phyloP scores from a whole-genome alignment of 345 rosid genomes.

The Ceriops zippeliana region DNA sequence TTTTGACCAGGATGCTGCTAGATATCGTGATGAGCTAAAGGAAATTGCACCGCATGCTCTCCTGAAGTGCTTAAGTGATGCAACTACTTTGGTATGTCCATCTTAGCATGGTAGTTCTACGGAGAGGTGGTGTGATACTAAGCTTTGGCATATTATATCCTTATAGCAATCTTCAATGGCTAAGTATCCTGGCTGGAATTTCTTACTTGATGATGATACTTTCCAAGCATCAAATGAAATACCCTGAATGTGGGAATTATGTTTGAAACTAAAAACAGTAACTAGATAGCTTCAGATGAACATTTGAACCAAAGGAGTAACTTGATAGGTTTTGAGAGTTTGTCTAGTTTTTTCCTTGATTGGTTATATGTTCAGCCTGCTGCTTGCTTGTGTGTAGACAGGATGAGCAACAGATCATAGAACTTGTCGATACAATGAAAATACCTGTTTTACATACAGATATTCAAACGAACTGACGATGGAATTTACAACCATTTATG shows the following conservation, averaged over 20 bases:
- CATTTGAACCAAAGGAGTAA: background rate
- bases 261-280: background rate
- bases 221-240: background rate
- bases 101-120: background rate
- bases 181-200: background rate
- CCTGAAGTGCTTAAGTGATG: conserved; percentile 64
- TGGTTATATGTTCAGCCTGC: background rate
- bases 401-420: background rate
- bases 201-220: background rate
- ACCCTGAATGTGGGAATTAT: background rate
- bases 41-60: conserved; percentile 62
- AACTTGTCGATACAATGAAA: background rate
- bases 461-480: background rate
- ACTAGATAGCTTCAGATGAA: background rate
- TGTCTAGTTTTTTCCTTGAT: background rate
- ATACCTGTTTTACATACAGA: background rate
- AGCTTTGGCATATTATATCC: background rate
- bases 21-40: conserved; percentile 46
- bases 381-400: background rate
- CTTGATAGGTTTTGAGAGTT: background rate
- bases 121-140: background rate
- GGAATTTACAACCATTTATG: background rate
- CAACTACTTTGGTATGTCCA: conserved; percentile 61
- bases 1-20: conserved; percentile 59
- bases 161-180: background rate